Conservation (phyloP, 208 protist species). For the Wallacemonas sp. region DNA sequence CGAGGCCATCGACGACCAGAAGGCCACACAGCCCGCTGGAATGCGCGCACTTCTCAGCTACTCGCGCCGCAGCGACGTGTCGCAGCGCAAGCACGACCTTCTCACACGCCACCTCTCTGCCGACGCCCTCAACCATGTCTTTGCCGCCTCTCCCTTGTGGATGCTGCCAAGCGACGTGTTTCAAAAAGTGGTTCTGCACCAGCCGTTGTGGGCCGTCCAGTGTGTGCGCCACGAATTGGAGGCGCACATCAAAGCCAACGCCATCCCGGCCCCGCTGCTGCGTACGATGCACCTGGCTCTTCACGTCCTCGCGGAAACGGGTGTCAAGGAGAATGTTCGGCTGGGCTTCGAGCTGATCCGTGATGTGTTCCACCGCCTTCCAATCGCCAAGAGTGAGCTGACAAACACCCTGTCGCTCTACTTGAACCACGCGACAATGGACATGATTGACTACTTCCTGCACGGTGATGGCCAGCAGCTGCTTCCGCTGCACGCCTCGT, state of each 20-base stretch:
- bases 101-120: background rate
- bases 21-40: background rate
- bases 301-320: background rate
- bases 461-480: background rate
- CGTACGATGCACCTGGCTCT: background rate
- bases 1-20: background rate
- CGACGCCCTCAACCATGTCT: background rate
- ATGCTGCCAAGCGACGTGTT: background rate
- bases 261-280: background rate
- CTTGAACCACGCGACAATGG: background rate
- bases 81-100: background rate
- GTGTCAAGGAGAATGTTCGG: background rate
- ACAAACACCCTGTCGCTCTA: background rate
- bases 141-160: background rate
- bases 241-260: background rate
- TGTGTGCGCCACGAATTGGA: background rate
- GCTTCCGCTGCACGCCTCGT: background rate
- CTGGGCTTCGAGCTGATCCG: background rate
- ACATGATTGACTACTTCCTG: background rate
- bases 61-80: background rate
- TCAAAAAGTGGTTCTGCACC: background rate
- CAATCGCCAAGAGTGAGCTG: background rate
- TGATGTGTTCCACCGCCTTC: background rate
- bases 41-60: background rate
- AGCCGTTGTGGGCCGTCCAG: background rate